Percentiles rank a stretch among this genome's conserved stretches.
Conservation (phyloP, 768 basidiomycete genomes). For the Myochromella boudieri region DNA sequence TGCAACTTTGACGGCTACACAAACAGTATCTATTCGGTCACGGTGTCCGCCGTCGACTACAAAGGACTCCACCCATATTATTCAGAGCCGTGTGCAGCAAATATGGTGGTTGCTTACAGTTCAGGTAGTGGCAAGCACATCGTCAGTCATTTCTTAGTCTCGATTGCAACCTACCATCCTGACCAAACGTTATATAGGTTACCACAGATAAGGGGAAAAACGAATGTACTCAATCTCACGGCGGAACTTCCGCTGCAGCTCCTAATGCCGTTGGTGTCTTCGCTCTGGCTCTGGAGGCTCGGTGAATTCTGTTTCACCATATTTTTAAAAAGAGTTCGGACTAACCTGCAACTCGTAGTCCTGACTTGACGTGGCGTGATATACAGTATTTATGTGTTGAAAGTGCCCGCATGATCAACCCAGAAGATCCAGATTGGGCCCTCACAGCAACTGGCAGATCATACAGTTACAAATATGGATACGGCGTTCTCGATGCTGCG, state of each 20-base stretch:
- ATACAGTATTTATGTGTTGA: constrained; percentile 86
- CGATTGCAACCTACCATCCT: constrained; percentile 15
- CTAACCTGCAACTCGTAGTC: constrained; percentile 49
- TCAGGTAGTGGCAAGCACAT: constrained; percentile 94
- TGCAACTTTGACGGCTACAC: constrained; percentile 99
- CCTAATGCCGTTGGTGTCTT: constrained; percentile 95
- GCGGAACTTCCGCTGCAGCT: constrained; percentile 97
- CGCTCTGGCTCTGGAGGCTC: constrained; percentile 83
- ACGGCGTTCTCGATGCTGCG: constrained; percentile 84
- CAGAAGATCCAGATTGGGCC: constrained; percentile 94
- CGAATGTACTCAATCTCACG: constrained; percentile 79
- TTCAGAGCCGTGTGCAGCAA: constrained; percentile 96
- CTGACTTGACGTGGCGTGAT: constrained; percentile 96
- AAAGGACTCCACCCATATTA: constrained; percentile 95
- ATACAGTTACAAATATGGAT: constrained; percentile 93
- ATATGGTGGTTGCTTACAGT: constrained; percentile 94
- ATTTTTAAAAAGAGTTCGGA: too few species aligned
- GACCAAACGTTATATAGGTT: constrained; percentile 49
- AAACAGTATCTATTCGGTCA: constrained; percentile 95
- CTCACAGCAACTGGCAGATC: constrained; percentile 63
- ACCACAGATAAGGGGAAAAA: constrained; percentile 92
- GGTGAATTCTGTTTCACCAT: constrained; percentile 44
- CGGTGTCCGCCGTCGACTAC: constrained; percentile 92
- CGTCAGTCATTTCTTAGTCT: constrained; percentile 47
- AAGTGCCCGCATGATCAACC: constrained; percentile 76